Conservation (phyloP, 1,139 yeast genomes). For the Zygosaccharomyces sapae region DNA sequence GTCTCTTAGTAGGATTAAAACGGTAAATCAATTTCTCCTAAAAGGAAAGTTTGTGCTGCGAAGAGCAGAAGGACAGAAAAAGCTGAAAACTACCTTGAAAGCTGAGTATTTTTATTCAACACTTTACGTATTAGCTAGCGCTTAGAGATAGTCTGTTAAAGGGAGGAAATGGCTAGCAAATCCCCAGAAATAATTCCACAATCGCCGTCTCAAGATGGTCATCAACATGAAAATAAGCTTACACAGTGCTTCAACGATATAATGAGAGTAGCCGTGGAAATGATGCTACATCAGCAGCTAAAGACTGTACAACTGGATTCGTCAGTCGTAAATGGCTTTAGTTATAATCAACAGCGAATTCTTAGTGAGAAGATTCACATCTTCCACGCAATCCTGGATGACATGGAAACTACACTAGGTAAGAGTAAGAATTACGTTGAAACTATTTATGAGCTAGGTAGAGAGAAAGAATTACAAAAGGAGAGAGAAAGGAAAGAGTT, state of each 20-base stretch:
- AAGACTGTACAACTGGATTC: slow-evolving; percentile 34
- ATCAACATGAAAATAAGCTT: slow-evolving; percentile 25
- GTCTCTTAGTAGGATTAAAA: background rate
- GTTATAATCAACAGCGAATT: slow-evolving; percentile 24
- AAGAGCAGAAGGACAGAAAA: background rate
- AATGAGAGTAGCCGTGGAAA: slow-evolving; percentile 31
- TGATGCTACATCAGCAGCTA: slow-evolving; percentile 36
- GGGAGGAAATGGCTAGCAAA: background rate
- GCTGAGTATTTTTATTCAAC: no score
- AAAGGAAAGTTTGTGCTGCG: background rate
- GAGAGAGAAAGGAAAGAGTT: slow-evolving; percentile 30
- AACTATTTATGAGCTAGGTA: slow-evolving; percentile 28
- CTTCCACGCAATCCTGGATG: slow-evolving; percentile 38
- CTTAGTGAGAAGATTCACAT: slow-evolving; percentile 29
- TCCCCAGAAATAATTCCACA: slow-evolving; percentile 6
- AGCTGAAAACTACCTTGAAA: no score
- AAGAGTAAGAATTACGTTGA: slow-evolving; percentile 37
- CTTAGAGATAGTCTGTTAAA: background rate
- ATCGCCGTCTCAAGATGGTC: slow-evolving; percentile 5
- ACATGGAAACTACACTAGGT: slow-evolving; percentile 36
- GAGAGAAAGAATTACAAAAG: slow-evolving; percentile 25
- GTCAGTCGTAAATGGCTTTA: slow-evolving; percentile 29
- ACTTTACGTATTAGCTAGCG: background rate
- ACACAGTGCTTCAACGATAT: slow-evolving; percentile 36
- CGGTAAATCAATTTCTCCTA: background rate